These are phyloP conservation scores for Blumeria hordei DNA, from an alignment of 2,329 filamentous ascomycete species.

Conservation along the genomic window DNA sequence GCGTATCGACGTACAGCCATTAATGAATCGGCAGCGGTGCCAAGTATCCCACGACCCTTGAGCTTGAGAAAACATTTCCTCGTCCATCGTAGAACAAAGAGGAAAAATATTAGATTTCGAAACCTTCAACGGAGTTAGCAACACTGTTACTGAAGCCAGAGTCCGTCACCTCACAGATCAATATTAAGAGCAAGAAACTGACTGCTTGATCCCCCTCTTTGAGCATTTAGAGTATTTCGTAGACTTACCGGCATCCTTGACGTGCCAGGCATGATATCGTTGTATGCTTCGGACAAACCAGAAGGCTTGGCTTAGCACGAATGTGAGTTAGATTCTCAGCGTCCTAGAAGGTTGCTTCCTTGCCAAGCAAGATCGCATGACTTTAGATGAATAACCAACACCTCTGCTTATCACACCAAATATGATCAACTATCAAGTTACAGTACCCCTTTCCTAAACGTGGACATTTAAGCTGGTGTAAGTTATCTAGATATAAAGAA, in stretches of 20 bases:
- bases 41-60: slow-evolving; percentile 68
- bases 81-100: slow-evolving; percentile 67
- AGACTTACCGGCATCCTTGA: slow-evolving; percentile 49
- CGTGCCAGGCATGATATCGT: slow-evolving; percentile 32
- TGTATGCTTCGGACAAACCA: too few relatives aligned
- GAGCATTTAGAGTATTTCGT: slow-evolving; percentile 40
- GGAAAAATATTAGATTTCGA: slow-evolving; percentile 68
- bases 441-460: too few relatives aligned
- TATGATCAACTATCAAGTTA: too few relatives aligned
- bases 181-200: slow-evolving; percentile 37
- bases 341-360: too few relatives aligned
- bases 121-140: slow-evolving; percentile 24
- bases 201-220: slow-evolving; percentile 28
- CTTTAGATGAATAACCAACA: too few relatives aligned
- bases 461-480: too few relatives aligned
- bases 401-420: too few relatives aligned
- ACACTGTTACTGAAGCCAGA: slow-evolving; percentile 1
- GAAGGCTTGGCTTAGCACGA: too few relatives aligned
- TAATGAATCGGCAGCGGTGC: slow-evolving; percentile 55
- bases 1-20: slow-evolving; percentile 42
- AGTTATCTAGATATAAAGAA: too few relatives aligned
- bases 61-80: slow-evolving; percentile 64
- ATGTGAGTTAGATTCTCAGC: too few relatives aligned
- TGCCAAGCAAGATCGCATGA: too few relatives aligned
- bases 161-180: slow-evolving; percentile 32